Conservation (phyloP, 2,329 filamentous ascomycete species). For the Niveomyces coronatus region DNA sequence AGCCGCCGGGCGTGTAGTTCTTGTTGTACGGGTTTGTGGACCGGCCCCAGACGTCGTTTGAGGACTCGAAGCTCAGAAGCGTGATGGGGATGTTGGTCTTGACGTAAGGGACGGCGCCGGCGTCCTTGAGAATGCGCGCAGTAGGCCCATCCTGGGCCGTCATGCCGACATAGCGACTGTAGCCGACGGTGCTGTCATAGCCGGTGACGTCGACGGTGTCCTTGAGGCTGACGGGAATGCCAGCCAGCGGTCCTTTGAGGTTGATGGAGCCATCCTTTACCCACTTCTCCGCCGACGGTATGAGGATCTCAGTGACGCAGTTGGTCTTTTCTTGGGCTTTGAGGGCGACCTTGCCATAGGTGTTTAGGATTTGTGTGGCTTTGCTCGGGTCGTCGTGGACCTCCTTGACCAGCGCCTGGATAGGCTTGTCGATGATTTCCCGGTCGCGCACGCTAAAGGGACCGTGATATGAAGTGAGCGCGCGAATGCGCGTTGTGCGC, state of each 20-base stretch:
- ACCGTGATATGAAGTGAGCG: conserved; percentile 54
- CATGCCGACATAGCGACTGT: conserved; percentile 59
- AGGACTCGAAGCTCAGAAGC: conserved; percentile 75
- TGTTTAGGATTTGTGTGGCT: conserved; percentile 64
- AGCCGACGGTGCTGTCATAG: conserved; percentile 75
- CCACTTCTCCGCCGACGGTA: conserved; percentile 71
- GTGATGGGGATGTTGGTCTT: conserved; percentile 89
- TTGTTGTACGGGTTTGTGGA: conserved; percentile 73
- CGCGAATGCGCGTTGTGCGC: conserved; percentile 57
- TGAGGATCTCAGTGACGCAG: conserved; percentile 78
- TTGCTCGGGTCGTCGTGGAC: conserved; percentile 59
- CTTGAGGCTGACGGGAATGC: conserved; percentile 79
- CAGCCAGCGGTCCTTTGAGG: conserved; percentile 70
- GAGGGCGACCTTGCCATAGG: conserved; percentile 79
- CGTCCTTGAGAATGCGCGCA: conserved; percentile 71
- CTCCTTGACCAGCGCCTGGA: conserved; percentile 66
- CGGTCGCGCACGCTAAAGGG: conserved; percentile 56
- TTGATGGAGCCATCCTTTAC: conserved; percentile 48
- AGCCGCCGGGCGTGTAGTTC: conserved; percentile 82
- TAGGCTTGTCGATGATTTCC: conserved; percentile 59
- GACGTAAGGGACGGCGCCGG: conserved; percentile 80
- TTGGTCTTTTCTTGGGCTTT: conserved; percentile 81
- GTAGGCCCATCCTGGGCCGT: conserved; percentile 57
- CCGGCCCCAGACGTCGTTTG: conserved; percentile 69
- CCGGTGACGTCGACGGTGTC: conserved; percentile 70